These are phyloP conservation scores for Suhomyces bolitotheri DNA, from an alignment of 1,139 yeast genomes.

Conservation along the genomic window DNA sequence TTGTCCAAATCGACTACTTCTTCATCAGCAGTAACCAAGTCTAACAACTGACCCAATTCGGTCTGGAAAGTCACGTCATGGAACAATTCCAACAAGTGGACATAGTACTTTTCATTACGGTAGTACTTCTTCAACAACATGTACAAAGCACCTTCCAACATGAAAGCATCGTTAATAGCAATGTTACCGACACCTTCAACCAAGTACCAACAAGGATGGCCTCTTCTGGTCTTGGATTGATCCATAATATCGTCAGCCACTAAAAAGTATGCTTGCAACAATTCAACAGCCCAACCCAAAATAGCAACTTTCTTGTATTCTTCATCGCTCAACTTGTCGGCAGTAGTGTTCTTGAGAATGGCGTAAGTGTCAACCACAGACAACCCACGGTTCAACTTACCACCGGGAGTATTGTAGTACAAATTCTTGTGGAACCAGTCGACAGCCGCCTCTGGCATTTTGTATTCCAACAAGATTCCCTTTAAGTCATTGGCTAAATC, in stretches of 20 bases:
- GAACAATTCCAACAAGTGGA: constrained; percentile 88
- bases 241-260: constrained; percentile 99
- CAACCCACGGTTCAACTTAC: constrained; percentile 93
- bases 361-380: constrained; percentile 93
- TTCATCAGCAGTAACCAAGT: constrained; percentile 96
- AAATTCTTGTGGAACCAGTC: constrained; percentile 79
- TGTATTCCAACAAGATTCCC: constrained; percentile 61
- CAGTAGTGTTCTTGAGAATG: constrained; percentile 65
- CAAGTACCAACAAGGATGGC: constrained; percentile 97
- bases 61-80: constrained; percentile 96
- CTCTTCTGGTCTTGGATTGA: constrained; percentile 93
- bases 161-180: constrained; percentile 96
- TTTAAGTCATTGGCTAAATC: constrained; percentile 71
- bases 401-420: constrained; percentile 91
- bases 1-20: constrained; percentile 85
- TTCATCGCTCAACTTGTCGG: constrained; percentile 55
- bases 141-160: constrained; percentile 95
- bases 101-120: constrained; percentile 77
- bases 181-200: constrained; percentile 79
- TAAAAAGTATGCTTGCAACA: constrained; percentile 92
- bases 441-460: constrained; percentile 84
- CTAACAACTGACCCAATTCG: constrained; percentile 94
- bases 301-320: constrained; percentile 86
- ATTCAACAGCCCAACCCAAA: constrained; percentile 94
- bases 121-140: constrained; percentile 86